Conservation (phyloP, 148 eudicot genomes). For the Cornus controversa region DNA sequence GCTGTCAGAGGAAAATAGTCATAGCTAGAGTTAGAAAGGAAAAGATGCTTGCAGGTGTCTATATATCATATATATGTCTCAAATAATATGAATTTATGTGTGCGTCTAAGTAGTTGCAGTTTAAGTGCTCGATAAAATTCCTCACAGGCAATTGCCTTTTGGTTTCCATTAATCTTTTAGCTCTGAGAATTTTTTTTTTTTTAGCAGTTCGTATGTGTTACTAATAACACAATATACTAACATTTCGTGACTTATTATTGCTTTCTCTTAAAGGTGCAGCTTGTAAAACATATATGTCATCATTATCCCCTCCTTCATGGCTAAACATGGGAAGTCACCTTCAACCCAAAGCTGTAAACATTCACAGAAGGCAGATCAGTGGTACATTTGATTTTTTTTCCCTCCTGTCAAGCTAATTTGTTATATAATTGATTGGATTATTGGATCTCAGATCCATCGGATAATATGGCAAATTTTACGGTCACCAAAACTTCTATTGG, state of each 20-base stretch:
- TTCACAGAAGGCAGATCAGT: slow-evolving; percentile 12
- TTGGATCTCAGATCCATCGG: background rate
- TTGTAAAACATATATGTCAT: background rate
- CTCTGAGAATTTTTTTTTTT: background rate
- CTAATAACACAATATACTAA: background rate
- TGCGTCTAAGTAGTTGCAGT: background rate
- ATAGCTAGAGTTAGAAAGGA: no score
- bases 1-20: no score
- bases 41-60: no score
- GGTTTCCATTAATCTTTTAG: no score
- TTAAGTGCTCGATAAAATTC: background rate
- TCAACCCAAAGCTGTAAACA: slow-evolving; percentile 22
- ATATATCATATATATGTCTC: no score
- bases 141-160: no score
- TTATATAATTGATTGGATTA: background rate
- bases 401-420: background rate
- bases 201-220: background rate
- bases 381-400: slow-evolving; percentile 24
- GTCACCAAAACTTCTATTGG: no score
- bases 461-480: no score
- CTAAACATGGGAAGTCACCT: slow-evolving; percentile 24
- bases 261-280: background rate
- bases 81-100: no score
- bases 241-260: background rate
- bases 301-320: slow-evolving; percentile 16